phyloP scores from a whole-genome alignment of 306 rosid genomes.

The Argentina anserina region DNA sequence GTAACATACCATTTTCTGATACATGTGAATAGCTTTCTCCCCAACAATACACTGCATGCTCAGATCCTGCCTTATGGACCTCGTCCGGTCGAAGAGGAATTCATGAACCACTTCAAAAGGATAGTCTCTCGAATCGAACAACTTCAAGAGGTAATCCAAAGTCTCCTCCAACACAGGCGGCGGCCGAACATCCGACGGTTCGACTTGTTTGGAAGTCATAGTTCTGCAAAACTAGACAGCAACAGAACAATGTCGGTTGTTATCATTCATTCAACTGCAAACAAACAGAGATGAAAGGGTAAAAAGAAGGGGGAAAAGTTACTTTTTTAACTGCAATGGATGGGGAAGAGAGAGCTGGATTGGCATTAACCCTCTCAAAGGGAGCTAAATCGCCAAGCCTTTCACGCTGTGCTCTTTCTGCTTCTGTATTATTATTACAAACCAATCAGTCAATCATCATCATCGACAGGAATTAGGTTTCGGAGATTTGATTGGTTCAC shows the following conservation, averaged over 20 bases:
- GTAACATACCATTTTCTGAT: constrained; percentile 64
- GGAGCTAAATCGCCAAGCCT: constrained; percentile 74
- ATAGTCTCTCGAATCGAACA: constrained; percentile 53
- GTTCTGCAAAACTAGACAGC: constrained; percentile 67
- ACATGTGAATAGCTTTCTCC: constrained; percentile 56
- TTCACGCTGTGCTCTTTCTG: constrained; percentile 82
- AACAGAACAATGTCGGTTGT: no score
- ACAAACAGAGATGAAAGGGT: not conserved
- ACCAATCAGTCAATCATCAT: not conserved
- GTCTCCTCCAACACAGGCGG: constrained; percentile 70
- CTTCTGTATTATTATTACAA: constrained; percentile 34
- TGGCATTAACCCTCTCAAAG: constrained; percentile 78
- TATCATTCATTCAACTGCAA: no score
- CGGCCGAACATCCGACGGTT: constrained; percentile 76
- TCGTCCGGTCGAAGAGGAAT: constrained; percentile 84
- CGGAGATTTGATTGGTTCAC: no score
- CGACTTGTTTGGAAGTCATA: constrained; percentile 49
- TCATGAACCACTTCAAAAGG: constrained; percentile 80
- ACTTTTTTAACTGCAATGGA: constrained; percentile 86
- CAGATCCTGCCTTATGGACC: constrained; percentile 91
- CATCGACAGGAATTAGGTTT: no score
- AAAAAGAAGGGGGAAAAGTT: no score
- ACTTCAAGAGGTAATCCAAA: constrained; percentile 50
- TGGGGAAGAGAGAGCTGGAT: constrained; percentile 63
- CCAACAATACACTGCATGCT: constrained; percentile 70